A percentile compares a stretch with the other conserved stretches of the same genome.
These are phyloP conservation scores for Yamadazyma scolyti DNA, from an alignment of 805 yeast genomes.

Conservation along the genomic window DNA sequence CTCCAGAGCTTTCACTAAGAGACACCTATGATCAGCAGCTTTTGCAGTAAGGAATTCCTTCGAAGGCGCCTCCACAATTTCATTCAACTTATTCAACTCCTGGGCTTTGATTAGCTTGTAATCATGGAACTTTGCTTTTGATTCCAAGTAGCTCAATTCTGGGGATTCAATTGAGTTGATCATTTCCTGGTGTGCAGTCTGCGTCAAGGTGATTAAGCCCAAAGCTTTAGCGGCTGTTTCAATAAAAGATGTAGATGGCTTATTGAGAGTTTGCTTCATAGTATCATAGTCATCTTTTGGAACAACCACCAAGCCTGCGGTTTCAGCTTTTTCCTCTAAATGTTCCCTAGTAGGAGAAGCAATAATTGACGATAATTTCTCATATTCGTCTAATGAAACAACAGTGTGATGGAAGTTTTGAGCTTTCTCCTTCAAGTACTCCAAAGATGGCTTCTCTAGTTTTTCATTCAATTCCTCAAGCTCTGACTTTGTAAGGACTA, in stretches of 20 bases:
- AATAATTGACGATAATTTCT: slow-evolving; percentile 14
- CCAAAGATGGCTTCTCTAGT: slow-evolving; percentile 8
- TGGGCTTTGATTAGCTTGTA: slow-evolving; percentile 8
- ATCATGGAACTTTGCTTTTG: slow-evolving; percentile 10
- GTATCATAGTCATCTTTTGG: slow-evolving; percentile 10
- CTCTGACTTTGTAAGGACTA: slow-evolving; percentile 8
- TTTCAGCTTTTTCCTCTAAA: slow-evolving; percentile 15
- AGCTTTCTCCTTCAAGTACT: slow-evolving; percentile 11
- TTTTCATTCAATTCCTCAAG: slow-evolving; percentile 8
- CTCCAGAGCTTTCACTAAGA: slow-evolving; percentile 5
- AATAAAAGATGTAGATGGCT: slow-evolving; percentile 25
- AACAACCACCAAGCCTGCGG: slow-evolving; percentile 12
- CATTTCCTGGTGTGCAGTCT: slow-evolving; percentile 7
- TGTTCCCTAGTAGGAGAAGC: slow-evolving; percentile 29
- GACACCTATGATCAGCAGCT: slow-evolving; percentile 13
- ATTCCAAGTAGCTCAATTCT: slow-evolving; percentile 3
- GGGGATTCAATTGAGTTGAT: slow-evolving; percentile 11
- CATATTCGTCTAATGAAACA: slow-evolving; percentile 14
- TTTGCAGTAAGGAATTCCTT: slow-evolving; percentile 18
- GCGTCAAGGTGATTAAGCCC: slow-evolving; percentile 8
- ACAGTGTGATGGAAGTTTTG: slow-evolving; percentile 7
- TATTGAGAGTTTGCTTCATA: slow-evolving; percentile 5
- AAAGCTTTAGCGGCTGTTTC: slow-evolving; percentile 10
- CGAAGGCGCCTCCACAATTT: slow-evolving; percentile 16
- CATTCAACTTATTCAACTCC: slow-evolving; percentile 1